Evolutionary conservation across 805 yeast species (phyloP), one percentile per base, ranked within the genome.

Genomic region (Nakazawaea siamensis): DNA sequence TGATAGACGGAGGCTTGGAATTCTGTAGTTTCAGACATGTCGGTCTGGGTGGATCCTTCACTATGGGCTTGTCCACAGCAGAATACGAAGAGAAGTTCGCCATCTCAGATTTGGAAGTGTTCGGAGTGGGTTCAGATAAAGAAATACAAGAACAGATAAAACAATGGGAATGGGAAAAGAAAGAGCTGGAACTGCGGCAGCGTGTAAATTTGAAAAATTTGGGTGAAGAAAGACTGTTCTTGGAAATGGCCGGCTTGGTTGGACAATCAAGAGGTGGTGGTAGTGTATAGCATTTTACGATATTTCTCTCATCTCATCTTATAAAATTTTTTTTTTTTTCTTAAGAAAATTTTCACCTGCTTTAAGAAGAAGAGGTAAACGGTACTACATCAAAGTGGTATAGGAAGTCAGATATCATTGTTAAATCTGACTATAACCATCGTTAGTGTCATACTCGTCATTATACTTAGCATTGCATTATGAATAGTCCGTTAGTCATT

Each of bases 121-220:
- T 92, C 88, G 97, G 97, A 0, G 71, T 86, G 38, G 97, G 97
- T 1, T 75, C 84, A 6, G 75, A 71, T 8, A 73, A 77, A 40
- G 94, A 85, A 44, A 58, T 87, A 31, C 79, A 70, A 20, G 88
- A 80, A 42, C 96, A 88, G 56, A 62, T 68, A 30, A 73, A 71
- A 47, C 70, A 71, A 40, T 82, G 95, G 92, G 87, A 80, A 46
- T 87, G 96, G 96, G 97, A 90, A 51, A 81, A 80, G 49, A 64
- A 75, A 32, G 95, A 86, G 51, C 94, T 94, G 0, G 70, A 76
- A 45, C 78, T 86, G 24, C 64, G 97, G 34, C 81, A 80, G 47
- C 66, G 72, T 19, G 70, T 87, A 2, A 85, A 87, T 48, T 44
- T 78, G 21, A 66, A 70, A 34, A 71, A 69, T 38, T 51, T 81